Evolutionary conservation across 73 alveolate genomes (phyloP).

Genomic region (Stentor coeruleus): DNA sequence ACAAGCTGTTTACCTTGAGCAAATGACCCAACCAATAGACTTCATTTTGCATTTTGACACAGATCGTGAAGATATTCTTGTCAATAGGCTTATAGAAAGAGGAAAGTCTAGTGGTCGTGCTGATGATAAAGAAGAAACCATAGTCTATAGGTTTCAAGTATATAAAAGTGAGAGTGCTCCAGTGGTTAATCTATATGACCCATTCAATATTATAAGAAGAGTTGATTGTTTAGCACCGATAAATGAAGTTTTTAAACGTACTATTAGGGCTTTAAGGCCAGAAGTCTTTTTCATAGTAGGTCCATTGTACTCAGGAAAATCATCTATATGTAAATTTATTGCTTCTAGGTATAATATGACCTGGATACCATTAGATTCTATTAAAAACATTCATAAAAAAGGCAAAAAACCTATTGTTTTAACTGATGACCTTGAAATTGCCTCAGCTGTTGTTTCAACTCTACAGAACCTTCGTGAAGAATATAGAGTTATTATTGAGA

Average conservation of each 20-base stretch:
- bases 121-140: constrained; percentile 97
- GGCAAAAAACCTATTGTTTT: constrained; percentile 20
- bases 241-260: constrained; percentile 59
- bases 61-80: constrained; percentile 38
- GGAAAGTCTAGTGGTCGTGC: constrained; percentile 85
- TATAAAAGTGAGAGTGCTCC: constrained; percentile 32
- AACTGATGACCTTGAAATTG: constrained; percentile 45
- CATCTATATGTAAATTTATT: constrained; percentile 54
- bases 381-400: constrained; percentile 42
- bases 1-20: constrained; percentile 33
- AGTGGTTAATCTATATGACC: constrained; percentile 58
- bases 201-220: constrained; percentile 63
- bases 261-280: constrained; percentile 70
- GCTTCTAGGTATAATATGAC: constrained; percentile 64
- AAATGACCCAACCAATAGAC: constrained; percentile 16
- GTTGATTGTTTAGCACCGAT: constrained; percentile 63
- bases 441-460: constrained; percentile 39
- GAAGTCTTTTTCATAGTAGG: constrained; percentile 74
- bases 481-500: constrained; percentile 67
- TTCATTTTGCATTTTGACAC: constrained; percentile 29
- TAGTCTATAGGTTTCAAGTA: constrained; percentile 72
- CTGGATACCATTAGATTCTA: constrained; percentile 50
- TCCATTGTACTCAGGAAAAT: constrained; percentile 77
- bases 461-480: constrained; percentile 47
- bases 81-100: constrained; percentile 53